These are phyloP conservation scores for Malus hybrid DNA, from an alignment of 331 rosid genomes.

Conservation along the genomic window DNA sequence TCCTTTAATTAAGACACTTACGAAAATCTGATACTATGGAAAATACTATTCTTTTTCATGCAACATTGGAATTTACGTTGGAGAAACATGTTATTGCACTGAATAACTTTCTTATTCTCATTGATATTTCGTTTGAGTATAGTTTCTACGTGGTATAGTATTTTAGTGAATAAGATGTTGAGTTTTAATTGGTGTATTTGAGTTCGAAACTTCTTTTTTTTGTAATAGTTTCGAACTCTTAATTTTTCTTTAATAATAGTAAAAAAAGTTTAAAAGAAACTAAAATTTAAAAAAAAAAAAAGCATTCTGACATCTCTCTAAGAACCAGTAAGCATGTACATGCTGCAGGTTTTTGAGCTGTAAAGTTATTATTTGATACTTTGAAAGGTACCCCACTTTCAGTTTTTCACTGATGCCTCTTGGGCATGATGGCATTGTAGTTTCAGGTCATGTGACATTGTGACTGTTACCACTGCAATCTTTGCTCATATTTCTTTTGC, in stretches of 20 bases:
- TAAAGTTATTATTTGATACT: background rate
- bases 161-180: fast-evolving
- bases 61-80: background rate
- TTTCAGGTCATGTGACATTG: background rate
- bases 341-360: background rate
- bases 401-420: background rate
- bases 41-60: background rate
- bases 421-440: background rate
- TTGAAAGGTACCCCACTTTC: background rate
- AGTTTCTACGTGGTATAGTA: fast-evolving
- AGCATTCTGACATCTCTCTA: background rate
- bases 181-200: fast-evolving
- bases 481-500: background rate
- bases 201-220: no score
- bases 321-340: background rate
- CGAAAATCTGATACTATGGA: background rate
- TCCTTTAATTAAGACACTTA: background rate
- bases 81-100: background rate
- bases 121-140: background rate
- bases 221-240: no score
- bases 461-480: background rate
- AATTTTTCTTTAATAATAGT: fast-evolving
- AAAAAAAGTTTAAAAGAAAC: no score
- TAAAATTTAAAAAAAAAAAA: no score
- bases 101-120: background rate